A percentile compares a stretch with the other conserved stretches of the same genome.
phyloP scores from a whole-genome alignment of 2,329 filamentous ascomycete genomes.

The Sclerotinia nivalis region DNA sequence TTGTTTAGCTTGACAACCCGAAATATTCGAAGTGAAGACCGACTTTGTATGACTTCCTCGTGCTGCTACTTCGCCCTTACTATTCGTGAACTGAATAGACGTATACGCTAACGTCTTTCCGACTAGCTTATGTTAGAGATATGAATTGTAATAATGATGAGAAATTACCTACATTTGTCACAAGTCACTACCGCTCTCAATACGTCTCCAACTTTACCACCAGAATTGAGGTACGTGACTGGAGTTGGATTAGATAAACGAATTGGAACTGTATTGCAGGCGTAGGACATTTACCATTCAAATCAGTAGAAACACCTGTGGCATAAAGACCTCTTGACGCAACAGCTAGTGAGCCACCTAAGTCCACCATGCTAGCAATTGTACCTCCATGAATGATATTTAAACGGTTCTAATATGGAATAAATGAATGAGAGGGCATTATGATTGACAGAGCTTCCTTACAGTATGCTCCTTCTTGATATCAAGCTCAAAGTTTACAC shows the following conservation, averaged over 20 bases:
- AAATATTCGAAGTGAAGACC: slow-evolving; percentile 25
- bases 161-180: slow-evolving; percentile 55
- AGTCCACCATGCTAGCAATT: slow-evolving; percentile 72
- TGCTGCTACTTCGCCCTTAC: slow-evolving; percentile 59
- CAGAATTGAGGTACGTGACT: slow-evolving; percentile 65
- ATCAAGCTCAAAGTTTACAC: slow-evolving; percentile 74
- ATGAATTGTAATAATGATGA: background rate
- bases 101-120: slow-evolving; percentile 66
- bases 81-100: slow-evolving; percentile 58
- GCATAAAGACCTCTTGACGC: slow-evolving; percentile 63
- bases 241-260: background rate
- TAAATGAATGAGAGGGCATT: background rate
- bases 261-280: background rate
- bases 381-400: slow-evolving; percentile 77
- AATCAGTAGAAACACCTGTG: slow-evolving; percentile 65
- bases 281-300: slow-evolving; percentile 52
- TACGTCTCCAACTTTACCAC: slow-evolving; percentile 58
- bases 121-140: slow-evolving; percentile 45
- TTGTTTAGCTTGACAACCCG: background rate
- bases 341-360: slow-evolving; percentile 65
- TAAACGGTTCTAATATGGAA: slow-evolving; percentile 63
- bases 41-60: slow-evolving; percentile 68
- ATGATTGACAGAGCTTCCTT: slow-evolving; percentile 33
- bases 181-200: slow-evolving; percentile 58
- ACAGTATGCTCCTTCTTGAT: slow-evolving; percentile 76